phyloP scores from a whole-genome alignment of 441 rosid genomes.

The Dalechampia spathulata region DNA sequence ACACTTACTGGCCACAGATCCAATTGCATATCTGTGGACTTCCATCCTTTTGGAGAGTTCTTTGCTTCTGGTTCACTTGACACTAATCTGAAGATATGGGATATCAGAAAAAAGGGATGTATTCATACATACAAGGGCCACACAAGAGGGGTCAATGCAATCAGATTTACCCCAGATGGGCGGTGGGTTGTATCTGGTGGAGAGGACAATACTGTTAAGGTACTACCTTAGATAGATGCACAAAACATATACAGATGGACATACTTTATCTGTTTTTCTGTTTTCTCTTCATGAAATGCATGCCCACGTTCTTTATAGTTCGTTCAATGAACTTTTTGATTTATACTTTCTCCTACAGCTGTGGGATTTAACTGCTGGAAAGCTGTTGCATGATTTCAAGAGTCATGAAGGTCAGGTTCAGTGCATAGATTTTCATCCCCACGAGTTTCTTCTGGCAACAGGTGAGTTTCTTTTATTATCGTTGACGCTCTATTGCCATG shows the following conservation, averaged over 20 bases:
- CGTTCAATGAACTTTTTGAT: constrained; percentile 7
- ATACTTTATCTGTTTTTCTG: too few species aligned
- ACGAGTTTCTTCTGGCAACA: constrained; percentile 92
- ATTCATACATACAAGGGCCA: constrained; percentile 99
- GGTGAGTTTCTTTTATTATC: constrained; percentile 40
- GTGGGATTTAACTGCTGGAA: constrained; percentile 99
- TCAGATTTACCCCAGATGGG: constrained; percentile 98
- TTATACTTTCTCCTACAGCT: constrained; percentile 36
- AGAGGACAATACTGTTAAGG: constrained; percentile 96
- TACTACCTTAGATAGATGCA: constrained; percentile 21
- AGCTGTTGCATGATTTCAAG: constrained; percentile 94
- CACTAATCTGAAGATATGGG: constrained; percentile 99
- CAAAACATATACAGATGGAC: background rate
- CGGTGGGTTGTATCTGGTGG: constrained; percentile 99
- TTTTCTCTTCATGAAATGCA: too few species aligned
- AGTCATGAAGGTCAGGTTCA: constrained; percentile 89
- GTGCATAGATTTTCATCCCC: constrained; percentile 97
- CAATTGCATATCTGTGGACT: constrained; percentile 89
- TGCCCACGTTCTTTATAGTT: background rate
- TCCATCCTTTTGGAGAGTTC: constrained; percentile 99
- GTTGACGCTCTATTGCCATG: constrained; percentile 3
- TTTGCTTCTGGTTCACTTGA: constrained; percentile 97
- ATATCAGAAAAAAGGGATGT: constrained; percentile 95
- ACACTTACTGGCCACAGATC: constrained; percentile 96
- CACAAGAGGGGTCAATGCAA: constrained; percentile 91